Evolutionary conservation across 805 yeast genomes (phyloP), one percentile per base, ranked within the genome.

Genomic region (Metschnikowia peoriensis): DNA sequence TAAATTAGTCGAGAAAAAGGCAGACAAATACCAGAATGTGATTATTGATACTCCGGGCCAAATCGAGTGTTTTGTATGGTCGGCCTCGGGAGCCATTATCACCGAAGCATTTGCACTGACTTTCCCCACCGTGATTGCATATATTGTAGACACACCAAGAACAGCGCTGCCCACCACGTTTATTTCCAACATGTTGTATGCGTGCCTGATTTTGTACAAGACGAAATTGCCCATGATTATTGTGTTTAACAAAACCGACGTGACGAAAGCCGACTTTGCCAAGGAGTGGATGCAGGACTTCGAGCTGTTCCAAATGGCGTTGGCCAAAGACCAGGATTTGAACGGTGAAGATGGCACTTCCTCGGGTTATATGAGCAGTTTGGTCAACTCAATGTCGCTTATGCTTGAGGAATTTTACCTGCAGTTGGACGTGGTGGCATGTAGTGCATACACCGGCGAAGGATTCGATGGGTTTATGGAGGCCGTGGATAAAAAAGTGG

Each of bases 21-120:
- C 84, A 1, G 79, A 75, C 22, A 57, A 59, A n/a, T 67, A 69
- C 58, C 69, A 82, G 17, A 86, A 91, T 67, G 88, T 92, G 58
- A 85, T 94, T 38, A 82, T 93, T 47, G 99, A 94, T 71, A 94
- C 99, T 1, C 99, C 99, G 0, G 99, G 99, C 11, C 99, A 94
- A 71, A 94, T 94, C 56, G 99, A 94, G 70, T 92, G 97, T 73
- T 94, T 94, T 68, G 91, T 94, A 41, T 94, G 99, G 99, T 86
- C 96, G 44, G 99, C 99, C 0, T 88, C 97, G 22, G 99, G 99
- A 11, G 82, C 97, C 22, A 94, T 94, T 56, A 88, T 94, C 53
- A 93, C 98, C 0, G 99, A 94, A 66, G 91, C 97, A 0, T 89
- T 94, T 72, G 99, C 98, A 1, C 87, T 96, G 0, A 84, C 96